phyloP scores from a whole-genome alignment of 1,284 basidiomycete genomes.

The Wallemia hederae region DNA sequence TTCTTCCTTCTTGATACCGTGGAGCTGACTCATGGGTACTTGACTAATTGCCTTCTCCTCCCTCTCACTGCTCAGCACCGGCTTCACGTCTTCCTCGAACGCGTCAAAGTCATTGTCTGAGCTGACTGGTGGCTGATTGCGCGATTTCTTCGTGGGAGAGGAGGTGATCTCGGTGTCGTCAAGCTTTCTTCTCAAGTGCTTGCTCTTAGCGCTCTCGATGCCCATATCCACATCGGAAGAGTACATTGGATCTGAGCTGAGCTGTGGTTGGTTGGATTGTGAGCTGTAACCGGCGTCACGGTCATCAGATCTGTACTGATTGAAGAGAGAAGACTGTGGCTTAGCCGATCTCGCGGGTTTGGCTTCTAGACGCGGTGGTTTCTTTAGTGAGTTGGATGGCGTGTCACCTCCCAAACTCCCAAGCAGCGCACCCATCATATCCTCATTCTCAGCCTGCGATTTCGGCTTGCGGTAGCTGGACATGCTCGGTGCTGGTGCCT shows the following conservation, averaged over 20 bases:
- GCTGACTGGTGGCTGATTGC: background rate
- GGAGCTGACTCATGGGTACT: background rate
- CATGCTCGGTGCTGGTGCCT: background rate
- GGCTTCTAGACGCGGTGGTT: background rate
- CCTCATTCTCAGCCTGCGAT: background rate
- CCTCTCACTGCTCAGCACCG: background rate
- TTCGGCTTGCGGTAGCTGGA: background rate
- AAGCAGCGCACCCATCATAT: background rate
- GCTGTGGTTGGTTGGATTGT: background rate
- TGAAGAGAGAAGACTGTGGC: background rate
- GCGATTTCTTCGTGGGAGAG: background rate
- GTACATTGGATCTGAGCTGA: background rate
- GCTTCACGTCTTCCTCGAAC: slow-evolving; percentile 6
- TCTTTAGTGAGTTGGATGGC: background rate
- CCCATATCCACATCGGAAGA: background rate
- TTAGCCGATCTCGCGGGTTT: no score
- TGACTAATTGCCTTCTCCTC: background rate
- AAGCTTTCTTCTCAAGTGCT: background rate
- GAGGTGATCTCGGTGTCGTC: background rate
- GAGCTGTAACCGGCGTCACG: background rate
- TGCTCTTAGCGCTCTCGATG: background rate
- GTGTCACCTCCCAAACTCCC: background rate
- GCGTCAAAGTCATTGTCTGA: slow-evolving; percentile 8
- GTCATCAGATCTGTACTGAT: background rate
- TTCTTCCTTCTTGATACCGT: background rate